Conservation (phyloP, 257 asterid genomes). For the Penstemon newberryi region DNA sequence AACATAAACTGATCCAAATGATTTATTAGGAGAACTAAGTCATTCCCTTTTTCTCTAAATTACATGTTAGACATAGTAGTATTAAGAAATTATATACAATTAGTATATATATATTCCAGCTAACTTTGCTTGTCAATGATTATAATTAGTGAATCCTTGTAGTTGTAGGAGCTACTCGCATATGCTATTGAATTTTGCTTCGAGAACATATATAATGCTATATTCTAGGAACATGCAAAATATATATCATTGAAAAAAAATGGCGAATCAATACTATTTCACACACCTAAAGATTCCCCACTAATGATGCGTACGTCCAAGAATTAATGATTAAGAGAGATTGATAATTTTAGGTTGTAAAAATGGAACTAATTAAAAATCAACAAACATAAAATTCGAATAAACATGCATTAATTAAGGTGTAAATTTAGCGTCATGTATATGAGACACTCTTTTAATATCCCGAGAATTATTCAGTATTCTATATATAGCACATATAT, state of each 20-base stretch:
- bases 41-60: neutral
- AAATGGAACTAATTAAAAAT: constrained; percentile 29
- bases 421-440: too few relatives aligned
- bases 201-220: too few relatives aligned
- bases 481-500: too few relatives aligned
- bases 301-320: neutral
- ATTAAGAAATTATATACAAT: neutral
- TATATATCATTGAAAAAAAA: neutral
- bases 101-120: constrained; percentile 19
- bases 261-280: constrained; percentile 28
- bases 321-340: constrained; percentile 29
- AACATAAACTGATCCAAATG: too few relatives aligned
- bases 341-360: constrained; percentile 33
- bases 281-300: constrained; percentile 30
- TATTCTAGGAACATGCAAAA: too few relatives aligned
- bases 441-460: too few relatives aligned
- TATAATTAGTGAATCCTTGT: constrained; percentile 12
- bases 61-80: neutral
- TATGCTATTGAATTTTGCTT: too few relatives aligned
- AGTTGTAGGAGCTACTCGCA: neutral
- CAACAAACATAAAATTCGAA: too few relatives aligned
- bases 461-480: too few relatives aligned
- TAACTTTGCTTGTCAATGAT: constrained; percentile 25
- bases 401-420: too few relatives aligned
- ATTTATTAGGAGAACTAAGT: neutral